phyloP scores from a whole-genome alignment of 306 rosid genomes.

The Corylus americana region DNA sequence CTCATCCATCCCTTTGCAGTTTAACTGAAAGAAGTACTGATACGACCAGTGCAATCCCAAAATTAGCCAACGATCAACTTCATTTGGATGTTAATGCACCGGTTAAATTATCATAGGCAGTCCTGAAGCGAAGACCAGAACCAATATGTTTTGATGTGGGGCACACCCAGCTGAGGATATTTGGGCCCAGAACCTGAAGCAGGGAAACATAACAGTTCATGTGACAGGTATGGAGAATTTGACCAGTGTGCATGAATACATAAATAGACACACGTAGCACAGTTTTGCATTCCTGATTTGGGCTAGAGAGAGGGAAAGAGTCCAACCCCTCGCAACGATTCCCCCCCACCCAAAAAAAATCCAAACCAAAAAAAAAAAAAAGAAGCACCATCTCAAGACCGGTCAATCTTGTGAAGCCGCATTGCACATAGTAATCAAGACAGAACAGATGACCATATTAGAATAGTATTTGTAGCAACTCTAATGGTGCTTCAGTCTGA shows the following conservation, averaged over 20 bases:
- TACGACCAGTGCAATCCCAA: slow-evolving; percentile 20
- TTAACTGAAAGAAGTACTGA: slow-evolving; percentile 31
- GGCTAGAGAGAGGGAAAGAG: background rate
- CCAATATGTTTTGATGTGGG: slow-evolving; percentile 74
- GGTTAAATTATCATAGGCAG: slow-evolving; percentile 47
- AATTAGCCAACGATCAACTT: slow-evolving; percentile 29
- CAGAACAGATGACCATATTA: background rate
- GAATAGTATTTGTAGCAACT: background rate
- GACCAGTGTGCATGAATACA: slow-evolving; percentile 3
- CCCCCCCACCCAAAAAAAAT: too few species aligned
- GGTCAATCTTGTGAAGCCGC: background rate
- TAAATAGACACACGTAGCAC: background rate
- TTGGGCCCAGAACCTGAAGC: slow-evolving; percentile 82
- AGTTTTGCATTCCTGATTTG: background rate
- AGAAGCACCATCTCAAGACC: background rate
- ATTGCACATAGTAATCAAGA: background rate
- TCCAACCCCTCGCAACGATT: background rate
- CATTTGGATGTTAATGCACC: slow-evolving; percentile 47
- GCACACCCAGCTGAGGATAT: slow-evolving; percentile 69
- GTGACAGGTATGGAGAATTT: background rate
- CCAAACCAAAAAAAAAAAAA: too few species aligned
- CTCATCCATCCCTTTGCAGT: slow-evolving; percentile 27
- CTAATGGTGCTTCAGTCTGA: background rate
- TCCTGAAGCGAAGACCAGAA: slow-evolving; percentile 72
- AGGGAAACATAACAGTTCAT: slow-evolving; percentile 27